Conservation (phyloP, 2,329 filamentous ascomycete species). For the Alternaria angustiovoidea region DNA sequence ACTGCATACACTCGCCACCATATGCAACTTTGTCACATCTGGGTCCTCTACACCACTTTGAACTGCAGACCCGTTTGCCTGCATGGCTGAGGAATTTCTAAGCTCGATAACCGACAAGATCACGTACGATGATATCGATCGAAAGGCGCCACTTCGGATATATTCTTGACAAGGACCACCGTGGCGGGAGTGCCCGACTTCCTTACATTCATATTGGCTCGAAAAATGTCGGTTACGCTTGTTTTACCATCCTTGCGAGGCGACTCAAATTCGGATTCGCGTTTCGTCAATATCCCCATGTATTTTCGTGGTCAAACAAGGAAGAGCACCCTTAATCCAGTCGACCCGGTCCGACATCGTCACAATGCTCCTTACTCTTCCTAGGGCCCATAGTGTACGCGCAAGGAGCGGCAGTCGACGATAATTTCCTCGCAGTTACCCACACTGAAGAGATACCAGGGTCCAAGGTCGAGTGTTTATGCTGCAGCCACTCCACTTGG, state of each 20-base stretch:
- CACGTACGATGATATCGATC: background rate
- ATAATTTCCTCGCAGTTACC: background rate
- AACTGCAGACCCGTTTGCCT: background rate
- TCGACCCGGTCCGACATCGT: background rate
- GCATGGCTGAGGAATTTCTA: background rate
- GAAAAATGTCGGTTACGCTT: conserved; percentile 4
- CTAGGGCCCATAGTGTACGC: background rate
- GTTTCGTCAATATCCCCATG: background rate
- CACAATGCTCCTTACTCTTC: background rate
- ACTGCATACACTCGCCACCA: conserved; percentile 3
- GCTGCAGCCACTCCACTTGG: background rate
- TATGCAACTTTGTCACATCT: background rate
- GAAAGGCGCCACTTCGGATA: background rate
- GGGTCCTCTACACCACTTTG: background rate
- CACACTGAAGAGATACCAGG: background rate
- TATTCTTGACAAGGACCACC: conserved; percentile 10
- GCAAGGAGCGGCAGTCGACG: background rate
- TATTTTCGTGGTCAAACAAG: background rate
- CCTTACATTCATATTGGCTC: background rate
- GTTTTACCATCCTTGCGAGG: background rate
- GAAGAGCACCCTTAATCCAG: background rate
- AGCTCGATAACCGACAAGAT: conserved; percentile 4
- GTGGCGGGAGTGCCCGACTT: conserved; percentile 10
- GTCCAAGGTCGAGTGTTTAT: background rate
- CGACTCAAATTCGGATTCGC: background rate